Conservation (phyloP, 768 basidiomycete genomes). For the Strobilomyces dryophilus region DNA sequence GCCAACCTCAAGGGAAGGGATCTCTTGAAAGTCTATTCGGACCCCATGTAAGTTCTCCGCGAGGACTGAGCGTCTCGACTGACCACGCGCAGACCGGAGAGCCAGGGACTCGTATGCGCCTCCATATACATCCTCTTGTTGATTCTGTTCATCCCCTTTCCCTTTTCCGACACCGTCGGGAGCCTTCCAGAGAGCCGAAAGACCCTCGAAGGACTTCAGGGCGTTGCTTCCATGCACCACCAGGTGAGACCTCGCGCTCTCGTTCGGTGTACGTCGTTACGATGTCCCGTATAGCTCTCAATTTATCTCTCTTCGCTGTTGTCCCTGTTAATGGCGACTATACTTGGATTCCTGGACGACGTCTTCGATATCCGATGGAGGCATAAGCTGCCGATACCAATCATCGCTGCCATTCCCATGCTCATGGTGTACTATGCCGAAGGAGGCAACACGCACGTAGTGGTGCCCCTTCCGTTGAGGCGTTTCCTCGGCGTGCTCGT, state of each 20-base stretch:
- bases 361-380: slow-evolving; percentile 98
- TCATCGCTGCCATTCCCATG: slow-evolving; percentile 92
- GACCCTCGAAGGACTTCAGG: slow-evolving; percentile 41
- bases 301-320: slow-evolving; percentile 91
- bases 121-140: slow-evolving; percentile 82
- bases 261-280: background rate
- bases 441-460: slow-evolving; percentile 87
- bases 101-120: slow-evolving; percentile 87
- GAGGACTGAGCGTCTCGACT: background rate
- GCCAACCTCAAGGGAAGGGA: slow-evolving; percentile 86
- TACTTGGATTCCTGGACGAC: slow-evolving; percentile 95
- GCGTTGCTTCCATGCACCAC: slow-evolving; percentile 63
- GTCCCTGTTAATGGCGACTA: slow-evolving; percentile 87
- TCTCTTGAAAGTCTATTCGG: slow-evolving; percentile 75
- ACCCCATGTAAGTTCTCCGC: slow-evolving; percentile 53
- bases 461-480: slow-evolving; percentile 83
- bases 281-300: slow-evolving; percentile 53
- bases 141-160: slow-evolving; percentile 93
- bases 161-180: slow-evolving; percentile 73
- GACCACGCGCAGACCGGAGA: slow-evolving; percentile 75
- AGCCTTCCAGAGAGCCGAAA: slow-evolving; percentile 40
- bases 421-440: slow-evolving; percentile 97
- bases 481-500: slow-evolving; percentile 70
- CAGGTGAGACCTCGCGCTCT: slow-evolving; percentile 47
- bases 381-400: slow-evolving; percentile 94